Evolutionary conservation across 352 stramenopile species (phyloP).

Genomic region (Pythium sukuiense): DNA sequence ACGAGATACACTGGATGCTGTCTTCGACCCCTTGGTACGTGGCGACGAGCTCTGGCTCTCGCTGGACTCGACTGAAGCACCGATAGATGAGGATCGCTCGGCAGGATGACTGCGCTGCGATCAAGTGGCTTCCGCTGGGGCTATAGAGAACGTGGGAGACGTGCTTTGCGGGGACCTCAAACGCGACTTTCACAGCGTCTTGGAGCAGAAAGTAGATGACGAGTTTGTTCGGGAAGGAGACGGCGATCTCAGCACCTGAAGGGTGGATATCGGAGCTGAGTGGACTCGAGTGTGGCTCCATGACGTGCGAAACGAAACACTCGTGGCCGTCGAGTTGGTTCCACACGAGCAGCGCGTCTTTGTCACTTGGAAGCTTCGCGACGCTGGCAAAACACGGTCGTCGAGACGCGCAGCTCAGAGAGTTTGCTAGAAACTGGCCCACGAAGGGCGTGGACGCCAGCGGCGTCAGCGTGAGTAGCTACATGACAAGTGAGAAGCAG

Average conservation of each 20-base stretch:
- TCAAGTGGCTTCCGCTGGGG: constrained; percentile 51
- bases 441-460: constrained; percentile 54
- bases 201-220: constrained; percentile 65
- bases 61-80: constrained; percentile 37
- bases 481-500: neutral
- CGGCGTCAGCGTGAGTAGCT: constrained; percentile 42
- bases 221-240: constrained; percentile 55
- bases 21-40: constrained; percentile 46
- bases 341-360: constrained; percentile 60
- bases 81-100: constrained; percentile 57
- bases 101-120: constrained; percentile 37
- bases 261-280: constrained; percentile 62
- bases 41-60: constrained; percentile 52
- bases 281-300: constrained; percentile 42
- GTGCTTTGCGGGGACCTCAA: constrained; percentile 66
- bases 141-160: constrained; percentile 65
- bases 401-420: constrained; percentile 45
- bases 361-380: constrained; percentile 40
- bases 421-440: constrained; percentile 28
- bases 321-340: constrained; percentile 56
- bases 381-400: constrained; percentile 47
- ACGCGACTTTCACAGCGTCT: constrained; percentile 57
- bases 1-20: constrained; percentile 37
- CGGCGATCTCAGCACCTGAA: constrained; percentile 45
- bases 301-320: constrained; percentile 50